A percentile compares a stretch with the other conserved stretches of the same genome.
Evolutionary conservation across 805 yeast species (phyloP).

Genomic region (Schizosaccharomyces cryophilus): DNA sequence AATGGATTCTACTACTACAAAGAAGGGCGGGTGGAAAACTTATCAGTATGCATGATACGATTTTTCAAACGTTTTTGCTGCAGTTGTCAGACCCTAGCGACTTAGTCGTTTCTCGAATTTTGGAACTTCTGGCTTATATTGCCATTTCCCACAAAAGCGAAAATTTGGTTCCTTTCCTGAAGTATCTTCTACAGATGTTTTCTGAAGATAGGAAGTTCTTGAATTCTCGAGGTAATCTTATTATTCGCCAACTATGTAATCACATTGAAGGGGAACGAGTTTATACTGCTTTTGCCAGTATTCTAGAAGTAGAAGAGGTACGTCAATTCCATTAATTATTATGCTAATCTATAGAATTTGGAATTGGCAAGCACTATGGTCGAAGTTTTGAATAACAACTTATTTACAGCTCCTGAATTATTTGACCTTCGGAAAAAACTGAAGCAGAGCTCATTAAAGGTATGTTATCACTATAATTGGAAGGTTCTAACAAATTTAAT

Average conservation of each 20-base stretch:
- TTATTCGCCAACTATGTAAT: constrained; percentile 59
- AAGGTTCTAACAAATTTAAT: background rate
- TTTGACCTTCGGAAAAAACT: constrained; percentile 42
- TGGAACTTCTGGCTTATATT: constrained; percentile 48
- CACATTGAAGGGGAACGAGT: constrained; percentile 63
- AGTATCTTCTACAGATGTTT: constrained; percentile 42
- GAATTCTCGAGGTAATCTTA: constrained; percentile 56
- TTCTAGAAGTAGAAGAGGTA: constrained; percentile 31
- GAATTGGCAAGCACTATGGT: constrained; percentile 59
- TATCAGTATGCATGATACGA: constrained; percentile 25
- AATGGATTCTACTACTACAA: constrained; percentile 72
- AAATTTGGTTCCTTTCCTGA: constrained; percentile 52
- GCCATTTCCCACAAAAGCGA: constrained; percentile 47
- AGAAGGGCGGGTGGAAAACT: constrained; percentile 37
- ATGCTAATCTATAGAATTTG: constrained; percentile 14
- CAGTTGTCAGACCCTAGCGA: constrained; percentile 54
- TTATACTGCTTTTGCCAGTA: constrained; percentile 55
- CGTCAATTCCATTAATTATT: background rate
- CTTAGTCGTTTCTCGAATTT: constrained; percentile 48
- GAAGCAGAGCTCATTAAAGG: background rate
- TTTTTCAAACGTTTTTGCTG: constrained; percentile 52
- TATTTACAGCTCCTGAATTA: constrained; percentile 69
- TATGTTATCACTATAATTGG: background rate
- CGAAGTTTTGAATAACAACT: constrained; percentile 64
- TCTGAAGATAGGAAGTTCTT: constrained; percentile 41